Evolutionary conservation across 139 green algal species (phyloP).

Genomic region (Chlorella sp.): DNA sequence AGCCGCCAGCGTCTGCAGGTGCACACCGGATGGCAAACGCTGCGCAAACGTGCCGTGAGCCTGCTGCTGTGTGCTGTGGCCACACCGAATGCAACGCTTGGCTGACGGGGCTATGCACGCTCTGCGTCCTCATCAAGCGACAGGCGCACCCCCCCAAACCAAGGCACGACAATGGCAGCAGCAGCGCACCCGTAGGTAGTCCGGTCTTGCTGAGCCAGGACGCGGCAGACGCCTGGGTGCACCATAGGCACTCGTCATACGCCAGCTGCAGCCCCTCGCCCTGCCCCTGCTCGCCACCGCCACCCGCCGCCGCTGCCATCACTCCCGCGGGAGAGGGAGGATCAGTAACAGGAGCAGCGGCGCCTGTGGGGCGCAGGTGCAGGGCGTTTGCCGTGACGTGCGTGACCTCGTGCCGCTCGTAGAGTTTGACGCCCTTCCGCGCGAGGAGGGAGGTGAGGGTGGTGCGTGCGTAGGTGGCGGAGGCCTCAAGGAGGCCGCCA

Average conservation of each 20-base stretch:
- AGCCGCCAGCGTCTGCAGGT: conserved; percentile 54
- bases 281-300: neutral
- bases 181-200: conserved; percentile 57
- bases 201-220: conserved; percentile 64
- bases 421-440: conserved; percentile 18
- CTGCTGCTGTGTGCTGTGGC: no score
- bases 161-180: no score
- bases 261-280: neutral
- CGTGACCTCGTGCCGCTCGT: neutral
- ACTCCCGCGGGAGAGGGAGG: no score
- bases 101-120: no score
- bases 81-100: no score
- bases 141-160: no score
- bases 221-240: conserved; percentile 74
- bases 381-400: neutral
- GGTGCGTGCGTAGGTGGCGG: conserved; percentile 23
- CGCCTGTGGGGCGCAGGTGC: neutral
- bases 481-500: conserved; percentile 26
- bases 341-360: no score
- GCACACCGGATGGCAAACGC: no score
- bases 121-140: no score
- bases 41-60: no score
- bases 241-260: conserved; percentile 92
- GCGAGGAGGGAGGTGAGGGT: conserved; percentile 25
- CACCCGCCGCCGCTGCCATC: neutral